Conservation (phyloP, 768 basidiomycete genomes). For the Pleurotus platypus region DNA sequence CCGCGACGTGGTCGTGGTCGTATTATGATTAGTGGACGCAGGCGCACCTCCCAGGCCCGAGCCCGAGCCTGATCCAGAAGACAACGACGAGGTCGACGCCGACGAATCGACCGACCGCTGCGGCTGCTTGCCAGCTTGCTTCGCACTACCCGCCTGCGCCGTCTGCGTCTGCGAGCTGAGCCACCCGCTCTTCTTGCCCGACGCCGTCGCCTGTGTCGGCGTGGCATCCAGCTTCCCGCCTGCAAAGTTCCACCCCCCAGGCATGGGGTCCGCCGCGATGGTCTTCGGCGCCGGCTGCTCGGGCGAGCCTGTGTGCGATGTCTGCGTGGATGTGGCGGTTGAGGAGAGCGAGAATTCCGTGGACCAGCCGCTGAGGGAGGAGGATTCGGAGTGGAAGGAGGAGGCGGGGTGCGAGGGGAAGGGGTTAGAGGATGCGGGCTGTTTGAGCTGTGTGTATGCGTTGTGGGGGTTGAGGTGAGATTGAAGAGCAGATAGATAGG, state of each 20-base stretch:
- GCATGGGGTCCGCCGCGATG: not conserved
- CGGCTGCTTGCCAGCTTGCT: not conserved
- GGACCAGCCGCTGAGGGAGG: conserved; percentile 5
- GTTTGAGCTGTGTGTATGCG: not conserved
- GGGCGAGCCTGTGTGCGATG: conserved; percentile 1
- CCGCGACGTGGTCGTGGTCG: not conserved
- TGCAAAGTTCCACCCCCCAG: not conserved
- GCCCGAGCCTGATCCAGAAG: no score
- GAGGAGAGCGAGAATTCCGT: conserved; percentile 4
- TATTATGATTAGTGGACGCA: not conserved
- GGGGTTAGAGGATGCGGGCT: not conserved
- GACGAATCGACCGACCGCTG: conserved; percentile 3
- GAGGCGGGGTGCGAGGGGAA: not conserved
- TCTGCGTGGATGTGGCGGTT: not conserved
- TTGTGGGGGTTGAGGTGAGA: not conserved
- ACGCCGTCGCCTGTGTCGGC: not conserved
- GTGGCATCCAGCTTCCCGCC: not conserved
- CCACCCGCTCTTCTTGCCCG: not conserved
- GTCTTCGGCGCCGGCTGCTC: not conserved
- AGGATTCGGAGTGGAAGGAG: not conserved
- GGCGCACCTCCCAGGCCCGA: no score
- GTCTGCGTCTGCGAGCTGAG: no score
- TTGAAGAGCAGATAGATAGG: not conserved
- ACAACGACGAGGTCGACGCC: not conserved
- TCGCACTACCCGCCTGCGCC: not conserved